phyloP scores from a whole-genome alignment of 805 yeast genomes.

The Myxozyma mucilagina region DNA sequence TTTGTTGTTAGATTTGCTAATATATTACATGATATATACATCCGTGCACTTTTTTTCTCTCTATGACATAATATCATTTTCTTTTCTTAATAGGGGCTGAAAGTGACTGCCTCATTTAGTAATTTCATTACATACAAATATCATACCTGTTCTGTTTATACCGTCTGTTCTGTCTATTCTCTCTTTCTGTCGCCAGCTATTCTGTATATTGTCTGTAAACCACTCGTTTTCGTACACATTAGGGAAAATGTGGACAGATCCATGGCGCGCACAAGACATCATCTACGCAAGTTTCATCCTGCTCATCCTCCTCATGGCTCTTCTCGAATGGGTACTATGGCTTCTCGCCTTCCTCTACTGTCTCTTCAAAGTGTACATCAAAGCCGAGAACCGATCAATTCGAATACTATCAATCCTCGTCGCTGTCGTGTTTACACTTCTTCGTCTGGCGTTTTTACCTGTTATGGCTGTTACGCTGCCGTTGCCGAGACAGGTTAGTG shows the following conservation, averaged over 20 bases:
- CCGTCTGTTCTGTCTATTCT: too few relatives aligned
- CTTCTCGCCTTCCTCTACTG: constrained; percentile 26
- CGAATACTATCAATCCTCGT: constrained; percentile 14
- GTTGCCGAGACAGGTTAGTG: constrained; percentile 15
- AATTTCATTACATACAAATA: too few relatives aligned
- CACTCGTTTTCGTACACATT: too few relatives aligned
- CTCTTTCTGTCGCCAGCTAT: too few relatives aligned
- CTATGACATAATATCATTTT: too few relatives aligned
- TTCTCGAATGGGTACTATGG: constrained; percentile 29
- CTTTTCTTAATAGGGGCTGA: too few relatives aligned
- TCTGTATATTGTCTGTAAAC: too few relatives aligned
- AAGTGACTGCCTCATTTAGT: too few relatives aligned
- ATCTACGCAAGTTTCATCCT: constrained; percentile 18
- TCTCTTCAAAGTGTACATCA: constrained; percentile 17
- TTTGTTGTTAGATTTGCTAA: not conserved
- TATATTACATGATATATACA: not conserved
- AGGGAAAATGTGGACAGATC: not conserved
- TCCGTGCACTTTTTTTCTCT: too few relatives aligned
- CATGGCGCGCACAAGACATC: constrained; percentile 9
- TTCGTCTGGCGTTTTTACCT: constrained; percentile 20
- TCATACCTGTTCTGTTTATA: too few relatives aligned
- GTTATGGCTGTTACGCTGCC: constrained; percentile 27
- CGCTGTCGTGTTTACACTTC: constrained; percentile 6
- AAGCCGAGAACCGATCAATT: constrained; percentile 21
- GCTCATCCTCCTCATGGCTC: constrained; percentile 19